Conservation (phyloP, 495 filamentous ascomycete species). For the Delitschia confertaspora region DNA sequence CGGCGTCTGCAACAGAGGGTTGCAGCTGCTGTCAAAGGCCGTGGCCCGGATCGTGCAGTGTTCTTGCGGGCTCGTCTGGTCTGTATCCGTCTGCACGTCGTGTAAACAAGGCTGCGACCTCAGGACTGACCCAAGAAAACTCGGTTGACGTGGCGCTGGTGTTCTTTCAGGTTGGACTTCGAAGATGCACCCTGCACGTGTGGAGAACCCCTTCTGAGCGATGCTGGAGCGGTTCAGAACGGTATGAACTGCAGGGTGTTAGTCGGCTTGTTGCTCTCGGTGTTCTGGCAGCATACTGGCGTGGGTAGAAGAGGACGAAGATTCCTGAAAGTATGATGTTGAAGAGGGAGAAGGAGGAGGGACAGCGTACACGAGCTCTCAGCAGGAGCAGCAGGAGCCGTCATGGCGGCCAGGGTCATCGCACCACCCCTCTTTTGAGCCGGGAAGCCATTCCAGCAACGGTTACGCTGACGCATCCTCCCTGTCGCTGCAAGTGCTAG, state of each 20-base stretch:
- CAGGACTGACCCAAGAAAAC: no score
- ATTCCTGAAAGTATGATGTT: slow-evolving; percentile 3
- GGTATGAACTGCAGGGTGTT: neutral
- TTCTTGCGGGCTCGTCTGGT: no score
- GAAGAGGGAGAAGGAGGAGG: slow-evolving; percentile 16
- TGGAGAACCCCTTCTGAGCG: slow-evolving; percentile 3
- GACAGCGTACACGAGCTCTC: slow-evolving; percentile 19
- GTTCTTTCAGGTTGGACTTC: slow-evolving; percentile 2
- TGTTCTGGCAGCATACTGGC: slow-evolving; percentile 3
- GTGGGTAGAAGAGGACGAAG: slow-evolving; percentile 3
- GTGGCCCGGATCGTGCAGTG: no score
- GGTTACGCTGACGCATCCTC: slow-evolving; percentile 9
- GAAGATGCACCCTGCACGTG: slow-evolving; percentile 10
- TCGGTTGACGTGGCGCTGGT: slow-evolving; percentile 24
- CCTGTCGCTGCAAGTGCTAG: slow-evolving; percentile 3
- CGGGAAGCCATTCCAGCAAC: slow-evolving; percentile 25
- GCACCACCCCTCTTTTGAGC: slow-evolving; percentile 18
- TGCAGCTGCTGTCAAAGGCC: no score
- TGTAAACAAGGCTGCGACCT: no score
- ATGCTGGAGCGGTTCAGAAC: neutral
- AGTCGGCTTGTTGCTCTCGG: slow-evolving; percentile 4
- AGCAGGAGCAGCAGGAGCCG: slow-evolving; percentile 3
- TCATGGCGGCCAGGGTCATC: slow-evolving; percentile 13
- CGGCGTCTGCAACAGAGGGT: no score
- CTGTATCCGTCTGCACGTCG: no score